Conservation (phyloP, 345 rosid genomes). For the Syzygium aromaticum region DNA sequence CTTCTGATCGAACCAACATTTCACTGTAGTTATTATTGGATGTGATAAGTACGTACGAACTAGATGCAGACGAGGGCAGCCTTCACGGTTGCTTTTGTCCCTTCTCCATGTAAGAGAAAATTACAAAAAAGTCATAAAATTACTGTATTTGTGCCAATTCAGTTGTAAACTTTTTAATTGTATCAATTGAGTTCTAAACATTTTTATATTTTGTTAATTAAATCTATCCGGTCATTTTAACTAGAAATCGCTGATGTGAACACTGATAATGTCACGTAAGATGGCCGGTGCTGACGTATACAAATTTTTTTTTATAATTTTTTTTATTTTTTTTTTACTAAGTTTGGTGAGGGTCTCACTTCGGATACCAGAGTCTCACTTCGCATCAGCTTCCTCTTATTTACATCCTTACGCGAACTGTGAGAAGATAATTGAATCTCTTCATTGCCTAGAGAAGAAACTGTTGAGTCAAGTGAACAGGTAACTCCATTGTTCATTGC, state of each 20-base stretch:
- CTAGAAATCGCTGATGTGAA: no score
- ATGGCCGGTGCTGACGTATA: no score
- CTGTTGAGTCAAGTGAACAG: slow-evolving; percentile 6
- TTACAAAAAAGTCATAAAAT: no score
- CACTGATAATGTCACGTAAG: no score
- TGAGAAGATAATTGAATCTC: not conserved
- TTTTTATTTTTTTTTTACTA: no score
- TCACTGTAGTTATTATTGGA: not conserved
- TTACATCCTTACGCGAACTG: slow-evolving; percentile 25
- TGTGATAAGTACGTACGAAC: not conserved
- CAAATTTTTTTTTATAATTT: no score
- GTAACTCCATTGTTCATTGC: slow-evolving; percentile 40
- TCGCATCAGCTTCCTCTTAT: slow-evolving; percentile 61
- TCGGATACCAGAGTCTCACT: slow-evolving; percentile 91
- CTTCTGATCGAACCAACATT: not conserved
- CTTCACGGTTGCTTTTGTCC: not conserved
- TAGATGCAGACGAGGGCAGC: not conserved
- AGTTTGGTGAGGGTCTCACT: not conserved
- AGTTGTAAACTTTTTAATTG: no score
- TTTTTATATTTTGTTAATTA: no score
- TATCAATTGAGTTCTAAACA: no score
- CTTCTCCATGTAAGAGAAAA: not conserved
- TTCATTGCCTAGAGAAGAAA: not conserved
- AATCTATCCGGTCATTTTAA: no score
- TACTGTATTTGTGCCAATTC: no score